These are phyloP conservation scores for Passiflora organensis DNA, from an alignment of 345 rosid genomes.

Conservation along the genomic window DNA sequence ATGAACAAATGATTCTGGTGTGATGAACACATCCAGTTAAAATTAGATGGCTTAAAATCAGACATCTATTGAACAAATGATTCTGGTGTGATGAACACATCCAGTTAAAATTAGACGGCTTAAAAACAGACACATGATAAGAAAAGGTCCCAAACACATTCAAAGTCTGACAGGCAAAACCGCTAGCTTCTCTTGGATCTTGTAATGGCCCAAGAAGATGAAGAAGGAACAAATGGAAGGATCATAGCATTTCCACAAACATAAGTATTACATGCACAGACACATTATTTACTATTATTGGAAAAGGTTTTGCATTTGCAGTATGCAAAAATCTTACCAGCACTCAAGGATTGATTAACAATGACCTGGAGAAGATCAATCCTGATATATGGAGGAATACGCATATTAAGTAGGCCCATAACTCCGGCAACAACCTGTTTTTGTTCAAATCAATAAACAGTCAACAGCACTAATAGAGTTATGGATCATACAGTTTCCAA, in stretches of 20 bases:
- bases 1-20: not conserved
- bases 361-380: slow-evolving; percentile 68
- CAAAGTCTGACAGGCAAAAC: too few relatives aligned
- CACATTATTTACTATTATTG: too few relatives aligned
- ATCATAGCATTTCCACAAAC: not conserved
- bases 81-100: not conserved
- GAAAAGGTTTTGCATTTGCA: not conserved
- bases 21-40: not conserved
- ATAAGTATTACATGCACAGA: not conserved
- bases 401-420: slow-evolving; percentile 58
- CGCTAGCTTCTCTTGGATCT: too few relatives aligned
- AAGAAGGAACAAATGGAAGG: not conserved
- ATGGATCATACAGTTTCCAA: too few relatives aligned
- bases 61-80: not conserved
- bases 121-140: not conserved
- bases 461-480: not conserved
- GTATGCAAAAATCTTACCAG: slow-evolving; percentile 30
- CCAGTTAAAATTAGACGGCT: not conserved
- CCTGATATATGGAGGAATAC: slow-evolving; percentile 74
- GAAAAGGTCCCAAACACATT: too few relatives aligned
- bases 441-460: slow-evolving; percentile 25
- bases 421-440: slow-evolving; percentile 83
- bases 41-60: too few relatives aligned
- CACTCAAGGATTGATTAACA: slow-evolving; percentile 42
- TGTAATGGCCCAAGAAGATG: not conserved